These are phyloP conservation scores for Cladophialophora carrionii DNA, from an alignment of 2,329 filamentous ascomycete species.

Conservation along the genomic window DNA sequence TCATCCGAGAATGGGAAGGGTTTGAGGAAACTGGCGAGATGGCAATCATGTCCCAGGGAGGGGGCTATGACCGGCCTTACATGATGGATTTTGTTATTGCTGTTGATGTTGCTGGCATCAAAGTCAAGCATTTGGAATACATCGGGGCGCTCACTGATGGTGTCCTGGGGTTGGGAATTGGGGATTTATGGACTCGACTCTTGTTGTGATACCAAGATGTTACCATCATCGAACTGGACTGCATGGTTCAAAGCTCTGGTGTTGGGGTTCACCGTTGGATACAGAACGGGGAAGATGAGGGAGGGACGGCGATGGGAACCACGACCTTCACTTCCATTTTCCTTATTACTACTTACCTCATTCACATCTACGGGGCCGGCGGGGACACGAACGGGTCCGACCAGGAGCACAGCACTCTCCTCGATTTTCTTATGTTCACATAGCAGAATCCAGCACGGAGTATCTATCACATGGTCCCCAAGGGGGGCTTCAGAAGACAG, in stretches of 20 bases:
- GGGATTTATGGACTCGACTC: constrained; percentile 5
- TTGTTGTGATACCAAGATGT: constrained; percentile 9
- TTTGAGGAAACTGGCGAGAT: constrained; percentile 9
- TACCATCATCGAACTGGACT: not conserved
- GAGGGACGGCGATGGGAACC: constrained; percentile 4
- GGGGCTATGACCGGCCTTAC: not conserved
- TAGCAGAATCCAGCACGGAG: not conserved
- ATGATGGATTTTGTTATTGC: constrained; percentile 2
- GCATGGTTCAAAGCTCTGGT: constrained; percentile 5
- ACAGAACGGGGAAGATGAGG: not conserved
- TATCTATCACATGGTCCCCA: constrained; percentile 12
- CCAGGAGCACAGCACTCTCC: constrained; percentile 8
- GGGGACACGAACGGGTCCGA: not conserved
- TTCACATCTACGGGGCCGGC: not conserved
- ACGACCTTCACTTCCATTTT: constrained; percentile 2
- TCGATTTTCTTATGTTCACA: constrained; percentile 3
- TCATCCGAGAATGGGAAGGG: not conserved
- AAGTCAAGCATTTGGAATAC: not conserved
- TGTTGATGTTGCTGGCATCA: not conserved
- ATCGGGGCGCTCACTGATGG: not conserved
- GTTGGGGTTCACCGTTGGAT: not conserved
- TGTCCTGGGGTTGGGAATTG: not conserved
- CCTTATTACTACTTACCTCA: not conserved
- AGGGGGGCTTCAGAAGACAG: not conserved
- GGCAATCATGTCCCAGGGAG: constrained; percentile 4